Base-by-base conservation (phyloP, 139 green algal species). In the Chlamydomonas sphaeroides region DNA sequence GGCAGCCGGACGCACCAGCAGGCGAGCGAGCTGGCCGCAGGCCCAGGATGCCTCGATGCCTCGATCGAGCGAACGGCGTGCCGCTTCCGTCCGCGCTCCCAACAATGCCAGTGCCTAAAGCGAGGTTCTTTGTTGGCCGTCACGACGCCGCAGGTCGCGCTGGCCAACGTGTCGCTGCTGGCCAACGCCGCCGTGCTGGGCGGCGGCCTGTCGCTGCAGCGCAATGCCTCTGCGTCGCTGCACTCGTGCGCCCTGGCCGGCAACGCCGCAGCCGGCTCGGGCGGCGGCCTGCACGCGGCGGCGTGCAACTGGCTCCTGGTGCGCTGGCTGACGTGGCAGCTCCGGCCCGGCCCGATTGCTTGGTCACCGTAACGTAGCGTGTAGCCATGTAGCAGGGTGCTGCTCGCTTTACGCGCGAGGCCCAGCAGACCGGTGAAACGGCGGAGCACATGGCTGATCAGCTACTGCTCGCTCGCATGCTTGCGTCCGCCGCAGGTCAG, bases 291-390 rank as follows among this genome's bases (percentile, higher is more conserved):
- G 7, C 53, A 42, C 42, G 68, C 42, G 1, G 5, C 28, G 7
- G 32, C 28, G 26, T 75, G 68, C 68, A 75, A 75, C 26, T 61
- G 45, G 68, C 41, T 75, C 23, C 32, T 75, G 68, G 42, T 75
- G 42, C 8, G 41, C n/a, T n/a, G n/a, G n/a, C n/a, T n/a, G n/a
- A n/a, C n/a, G n/a, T n/a, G n/a, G n/a, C n/a, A n/a, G n/a, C n/a
- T n/a, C n/a, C n/a, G n/a, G n/a, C n/a, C n/a, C n/a, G n/a, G n/a
- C n/a, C n/a, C n/a, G n/a, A n/a, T n/a, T n/a, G n/a, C n/a, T n/a
- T n/a, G n/a, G n/a, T n/a, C n/a, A n/a, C n/a, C n/a, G n/a, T n/a
- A n/a, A n/a, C n/a, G n/a, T n/a, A n/a, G n/a, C n/a, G n/a, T n/a
- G n/a, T n/a, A n/a, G n/a, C n/a, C n/a, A n/a, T n/a, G n/a, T n/a